Base-by-base conservation (phyloP, 2,329 filamentous ascomycete genomes). In the Pseudofabraea citricarpa region DNA sequence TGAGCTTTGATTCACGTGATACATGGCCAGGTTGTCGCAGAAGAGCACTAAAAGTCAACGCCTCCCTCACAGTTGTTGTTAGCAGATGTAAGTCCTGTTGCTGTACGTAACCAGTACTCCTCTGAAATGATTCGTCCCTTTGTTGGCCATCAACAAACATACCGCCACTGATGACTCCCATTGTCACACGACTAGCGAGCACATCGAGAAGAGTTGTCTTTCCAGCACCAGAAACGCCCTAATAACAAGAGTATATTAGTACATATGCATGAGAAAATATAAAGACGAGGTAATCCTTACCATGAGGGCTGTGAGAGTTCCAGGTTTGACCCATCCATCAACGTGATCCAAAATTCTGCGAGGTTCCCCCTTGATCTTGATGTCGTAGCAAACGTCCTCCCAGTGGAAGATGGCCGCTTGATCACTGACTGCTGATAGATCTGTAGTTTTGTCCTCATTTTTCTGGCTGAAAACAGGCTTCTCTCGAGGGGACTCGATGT, bases 171-270 rank as follows among this genome's bases (percentile, higher is more conserved):
- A 95, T 87, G n/a, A 94, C 84, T 65, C 90, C 90, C 81, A 90
- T 90, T 0, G 86, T 89, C 8, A 85, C 85, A 61, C 90, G 84
- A 47, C 86, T 87, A 38, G 90, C 90, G 51, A 95, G 72, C 29
- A 86, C 86, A 64, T 95, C 87, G 24, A 95, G 69, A 21, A 95
- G 75, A 1, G 90, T 95, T 0, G 90, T 95, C 65, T 95, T 95
- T 45, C 90, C 90, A 16, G 90, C 90, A 53, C 90, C 90, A n/a
- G 47, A 50, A 22, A 45, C 42, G 21, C 50, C 48, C 36, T 39
- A 27, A 3, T 6, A 4, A 23, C 7, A n/a, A 20, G 21, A 31
- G 13, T 83, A 93, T 90, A 55, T 90, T 84, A 42, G 89, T 89
- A 6, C 77, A 79, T 40, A 21, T 16, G 18, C 24, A 27, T 22